phyloP scores from a whole-genome alignment of 106 monocot genomes.

The Narthecium ossifragum region DNA sequence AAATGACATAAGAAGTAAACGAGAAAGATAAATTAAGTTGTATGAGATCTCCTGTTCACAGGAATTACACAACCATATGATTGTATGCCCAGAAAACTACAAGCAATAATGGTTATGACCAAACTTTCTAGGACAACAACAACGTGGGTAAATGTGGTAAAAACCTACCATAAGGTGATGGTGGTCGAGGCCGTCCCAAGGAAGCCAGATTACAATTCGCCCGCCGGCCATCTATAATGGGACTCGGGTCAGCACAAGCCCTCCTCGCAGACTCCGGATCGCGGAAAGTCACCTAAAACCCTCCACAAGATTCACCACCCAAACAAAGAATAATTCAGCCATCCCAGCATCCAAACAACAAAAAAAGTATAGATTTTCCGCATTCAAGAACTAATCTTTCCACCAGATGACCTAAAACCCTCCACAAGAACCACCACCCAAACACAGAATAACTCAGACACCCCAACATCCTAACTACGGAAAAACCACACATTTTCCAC shows the following conservation, averaged over 20 bases:
- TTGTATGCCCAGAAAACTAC: no score
- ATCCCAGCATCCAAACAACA: background rate
- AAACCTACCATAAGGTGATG: conserved; percentile 30
- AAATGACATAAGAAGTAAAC: no score
- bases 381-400: no score
- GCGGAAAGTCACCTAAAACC: conserved; percentile 50
- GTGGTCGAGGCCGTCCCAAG: conserved; percentile 35
- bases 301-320: conserved; percentile 9
- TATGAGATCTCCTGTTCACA: no score
- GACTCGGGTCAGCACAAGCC: conserved; percentile 48
- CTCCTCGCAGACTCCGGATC: conserved; percentile 43
- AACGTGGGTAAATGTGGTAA: no score
- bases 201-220: conserved; percentile 69
- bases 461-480: background rate
- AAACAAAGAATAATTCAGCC: background rate
- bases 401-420: conserved; percentile 47
- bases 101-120: no score
- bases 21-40: no score
- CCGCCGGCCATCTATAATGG: conserved; percentile 53
- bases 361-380: no score
- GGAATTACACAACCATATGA: no score
- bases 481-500: no score
- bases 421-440: conserved; percentile 8
- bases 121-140: no score
- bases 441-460: background rate